phyloP scores from a whole-genome alignment of 1,139 yeast genomes.

The Suhomyces ambrosiae region DNA sequence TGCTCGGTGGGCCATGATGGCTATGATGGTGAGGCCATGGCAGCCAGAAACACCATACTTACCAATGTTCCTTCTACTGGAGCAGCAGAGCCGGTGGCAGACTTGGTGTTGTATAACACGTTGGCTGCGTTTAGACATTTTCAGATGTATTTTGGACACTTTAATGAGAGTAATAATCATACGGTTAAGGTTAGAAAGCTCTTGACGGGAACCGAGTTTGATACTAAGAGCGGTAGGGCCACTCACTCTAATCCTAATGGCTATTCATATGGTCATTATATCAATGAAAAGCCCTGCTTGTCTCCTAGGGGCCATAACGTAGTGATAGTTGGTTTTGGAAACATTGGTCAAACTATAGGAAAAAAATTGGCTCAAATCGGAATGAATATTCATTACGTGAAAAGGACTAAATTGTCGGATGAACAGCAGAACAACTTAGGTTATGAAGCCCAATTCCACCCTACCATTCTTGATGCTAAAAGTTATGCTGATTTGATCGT shows the following conservation, averaged over 20 bases:
- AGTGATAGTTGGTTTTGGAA: slow-evolving; percentile 77
- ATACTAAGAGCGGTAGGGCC: slow-evolving; percentile 39
- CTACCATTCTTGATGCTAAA: slow-evolving; percentile 18
- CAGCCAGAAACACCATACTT: slow-evolving; percentile 49
- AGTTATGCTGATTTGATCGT: slow-evolving; percentile 27
- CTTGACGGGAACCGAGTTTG: slow-evolving; percentile 40
- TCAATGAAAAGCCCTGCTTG: slow-evolving; percentile 35
- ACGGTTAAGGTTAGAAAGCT: slow-evolving; percentile 45
- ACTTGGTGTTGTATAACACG: slow-evolving; percentile 62
- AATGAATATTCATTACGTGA: slow-evolving; percentile 67
- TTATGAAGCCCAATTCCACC: slow-evolving; percentile 48
- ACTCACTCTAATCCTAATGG: slow-evolving; percentile 29
- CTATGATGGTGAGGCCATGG: slow-evolving; percentile 48
- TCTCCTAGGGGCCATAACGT: slow-evolving; percentile 63
- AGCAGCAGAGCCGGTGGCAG: slow-evolving; percentile 77
- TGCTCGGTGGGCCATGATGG: slow-evolving; percentile 75
- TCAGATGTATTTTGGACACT: slow-evolving; percentile 46
- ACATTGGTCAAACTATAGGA: slow-evolving; percentile 71
- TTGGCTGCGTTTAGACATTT: slow-evolving; percentile 66
- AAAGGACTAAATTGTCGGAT: slow-evolving; percentile 50
- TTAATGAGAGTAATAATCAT: slow-evolving; percentile 33
- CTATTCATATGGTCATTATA: slow-evolving; percentile 50
- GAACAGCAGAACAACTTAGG: slow-evolving; percentile 41
- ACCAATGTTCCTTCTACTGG: slow-evolving; percentile 67
- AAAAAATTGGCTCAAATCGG: slow-evolving; percentile 58